These are phyloP conservation scores for Calocera viscosa DNA, from an alignment of 768 basidiomycete species.

Conservation along the genomic window DNA sequence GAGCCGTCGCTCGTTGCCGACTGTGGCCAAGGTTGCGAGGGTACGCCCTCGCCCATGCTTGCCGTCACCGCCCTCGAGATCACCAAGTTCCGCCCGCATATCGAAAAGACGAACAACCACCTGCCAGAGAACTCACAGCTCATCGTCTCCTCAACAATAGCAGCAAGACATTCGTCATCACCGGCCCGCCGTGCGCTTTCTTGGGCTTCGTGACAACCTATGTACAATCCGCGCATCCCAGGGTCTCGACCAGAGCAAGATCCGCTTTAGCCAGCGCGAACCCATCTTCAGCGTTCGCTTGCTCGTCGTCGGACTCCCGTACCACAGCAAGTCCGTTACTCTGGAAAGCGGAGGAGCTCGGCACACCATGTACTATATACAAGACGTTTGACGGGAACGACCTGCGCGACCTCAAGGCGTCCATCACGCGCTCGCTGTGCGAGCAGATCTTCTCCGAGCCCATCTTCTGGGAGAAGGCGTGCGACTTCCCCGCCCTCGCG, in stretches of 20 bases:
- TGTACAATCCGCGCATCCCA: slow-evolving; percentile 79
- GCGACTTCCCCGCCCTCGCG: slow-evolving; percentile 74
- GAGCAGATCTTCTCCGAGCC: slow-evolving; percentile 86
- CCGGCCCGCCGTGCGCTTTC: slow-evolving; percentile 80
- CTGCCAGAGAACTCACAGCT: slow-evolving; percentile 68
- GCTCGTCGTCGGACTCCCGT: slow-evolving; percentile 89
- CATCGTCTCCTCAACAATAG: slow-evolving; percentile 84
- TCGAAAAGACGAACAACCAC: slow-evolving; percentile 77
- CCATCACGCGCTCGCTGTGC: slow-evolving; percentile 76
- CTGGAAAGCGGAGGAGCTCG: slow-evolving; percentile 56
- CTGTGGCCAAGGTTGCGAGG: slow-evolving; percentile 83
- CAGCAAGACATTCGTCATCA: slow-evolving; percentile 79
- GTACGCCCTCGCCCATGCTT: slow-evolving; percentile 86
- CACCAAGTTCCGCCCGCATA: slow-evolving; percentile 65
- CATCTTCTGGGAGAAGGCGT: slow-evolving; percentile 88
- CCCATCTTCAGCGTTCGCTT: slow-evolving; percentile 86
- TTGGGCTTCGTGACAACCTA: slow-evolving; percentile 82
- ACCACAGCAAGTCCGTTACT: slow-evolving; percentile 83
- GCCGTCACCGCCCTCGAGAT: slow-evolving; percentile 70
- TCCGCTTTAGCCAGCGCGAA: slow-evolving; percentile 87
- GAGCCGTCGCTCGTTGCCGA: slow-evolving; percentile 82
- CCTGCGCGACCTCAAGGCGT: slow-evolving; percentile 52
- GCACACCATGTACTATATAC: slow-evolving; percentile 77
- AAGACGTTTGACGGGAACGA: slow-evolving; percentile 89
- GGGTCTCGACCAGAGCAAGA: slow-evolving; percentile 86